Conservation (phyloP, 768 basidiomycete species). For the Boletus reticuloceps region DNA sequence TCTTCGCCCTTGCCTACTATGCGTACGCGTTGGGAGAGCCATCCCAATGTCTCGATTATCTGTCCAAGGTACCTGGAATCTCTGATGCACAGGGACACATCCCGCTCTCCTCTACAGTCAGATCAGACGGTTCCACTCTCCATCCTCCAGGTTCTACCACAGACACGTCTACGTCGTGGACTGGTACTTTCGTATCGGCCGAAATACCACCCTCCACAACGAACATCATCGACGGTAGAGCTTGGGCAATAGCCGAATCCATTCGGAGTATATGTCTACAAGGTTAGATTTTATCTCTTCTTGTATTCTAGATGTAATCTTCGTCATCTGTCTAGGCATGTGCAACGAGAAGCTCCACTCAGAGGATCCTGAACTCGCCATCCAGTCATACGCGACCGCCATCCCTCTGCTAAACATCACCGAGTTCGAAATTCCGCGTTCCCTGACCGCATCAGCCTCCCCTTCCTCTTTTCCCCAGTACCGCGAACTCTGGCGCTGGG, state of each 20-base stretch:
- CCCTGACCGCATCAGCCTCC: constrained; percentile 23
- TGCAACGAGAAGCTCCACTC: constrained; percentile 60
- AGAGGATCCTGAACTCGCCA: constrained; percentile 45
- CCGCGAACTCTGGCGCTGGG: constrained; percentile 86
- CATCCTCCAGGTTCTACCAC: constrained; percentile 35
- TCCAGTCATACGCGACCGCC: constrained; percentile 54
- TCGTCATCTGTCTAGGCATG: constrained; percentile 55
- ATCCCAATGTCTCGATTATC: constrained; percentile 57
- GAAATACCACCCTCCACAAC: constrained; percentile 40
- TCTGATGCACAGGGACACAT: constrained; percentile 53
- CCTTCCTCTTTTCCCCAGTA: constrained; percentile 58
- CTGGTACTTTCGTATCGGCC: constrained; percentile 47
- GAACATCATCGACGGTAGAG: constrained; percentile 66
- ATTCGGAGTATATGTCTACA: constrained; percentile 75
- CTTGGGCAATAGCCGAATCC: constrained; percentile 71
- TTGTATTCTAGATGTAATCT: not conserved
- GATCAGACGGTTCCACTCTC: constrained; percentile 38
- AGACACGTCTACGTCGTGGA: constrained; percentile 46
- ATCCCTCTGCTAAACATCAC: constrained; percentile 53
- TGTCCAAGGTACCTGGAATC: constrained; percentile 54
- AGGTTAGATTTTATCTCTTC: constrained; percentile 44
- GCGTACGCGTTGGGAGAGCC: constrained; percentile 73
- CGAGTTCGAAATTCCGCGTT: constrained; percentile 44
- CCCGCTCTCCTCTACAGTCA: constrained; percentile 41
- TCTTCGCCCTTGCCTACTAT: constrained; percentile 73